Percentiles rank a stretch among this genome's conserved stretches.
phyloP scores from a whole-genome alignment of 2,329 filamentous ascomycete genomes.

The Nemania sp. region DNA sequence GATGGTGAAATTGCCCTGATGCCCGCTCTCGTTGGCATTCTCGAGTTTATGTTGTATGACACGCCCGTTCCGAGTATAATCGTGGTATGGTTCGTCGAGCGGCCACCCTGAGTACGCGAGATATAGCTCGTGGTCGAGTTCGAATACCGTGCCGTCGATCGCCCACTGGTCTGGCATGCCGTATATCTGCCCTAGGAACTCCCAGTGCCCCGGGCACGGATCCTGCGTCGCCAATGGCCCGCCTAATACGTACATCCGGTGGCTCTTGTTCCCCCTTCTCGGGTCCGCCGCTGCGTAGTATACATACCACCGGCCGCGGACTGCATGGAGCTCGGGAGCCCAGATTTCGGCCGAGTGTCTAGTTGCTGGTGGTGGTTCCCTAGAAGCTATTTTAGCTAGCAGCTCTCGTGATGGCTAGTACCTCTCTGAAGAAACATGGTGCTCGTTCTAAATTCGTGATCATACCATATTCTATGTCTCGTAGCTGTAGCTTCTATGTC shows the following conservation, averaged over 20 bases:
- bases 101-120: slow-evolving; percentile 53
- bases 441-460: background rate
- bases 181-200: slow-evolving; percentile 49
- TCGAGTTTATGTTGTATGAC: background rate
- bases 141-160: slow-evolving; percentile 52
- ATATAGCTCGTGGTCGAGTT: slow-evolving; percentile 46
- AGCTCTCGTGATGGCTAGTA: background rate
- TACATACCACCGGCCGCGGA: slow-evolving; percentile 51
- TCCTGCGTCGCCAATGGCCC: slow-evolving; percentile 46
- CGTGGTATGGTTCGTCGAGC: slow-evolving; percentile 29
- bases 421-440: background rate
- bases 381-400: slow-evolving; percentile 29
- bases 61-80: slow-evolving; percentile 5
- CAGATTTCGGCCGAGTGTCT: slow-evolving; percentile 51
- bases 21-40: background rate
- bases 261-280: slow-evolving; percentile 48
- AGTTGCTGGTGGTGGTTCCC: slow-evolving; percentile 49
- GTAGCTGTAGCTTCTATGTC: slow-evolving; percentile 46
- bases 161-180: slow-evolving; percentile 50
- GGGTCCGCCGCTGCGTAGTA: slow-evolving; percentile 51
- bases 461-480: slow-evolving; percentile 51
- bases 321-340: slow-evolving; percentile 51
- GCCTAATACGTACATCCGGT: slow-evolving; percentile 52
- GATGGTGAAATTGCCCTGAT: background rate
- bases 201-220: slow-evolving; percentile 48